These are phyloP conservation scores for Cyclotella choctawhatcheeana DNA, from an alignment of 108 stramenopile species.

Conservation along the genomic window DNA sequence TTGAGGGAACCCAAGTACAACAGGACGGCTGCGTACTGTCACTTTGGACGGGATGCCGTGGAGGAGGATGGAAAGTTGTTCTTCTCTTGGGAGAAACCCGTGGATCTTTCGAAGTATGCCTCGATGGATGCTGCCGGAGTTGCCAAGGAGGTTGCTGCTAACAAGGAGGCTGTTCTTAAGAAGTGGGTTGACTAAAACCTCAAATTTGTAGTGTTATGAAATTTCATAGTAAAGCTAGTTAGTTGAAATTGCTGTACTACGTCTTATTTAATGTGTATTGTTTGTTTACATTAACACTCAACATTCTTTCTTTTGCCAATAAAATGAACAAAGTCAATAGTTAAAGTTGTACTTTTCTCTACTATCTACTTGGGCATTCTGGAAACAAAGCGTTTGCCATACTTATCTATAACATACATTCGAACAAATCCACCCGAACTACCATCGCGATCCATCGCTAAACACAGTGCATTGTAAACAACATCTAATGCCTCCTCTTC, in stretches of 20 bases:
- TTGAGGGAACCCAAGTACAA: conserved; percentile 93
- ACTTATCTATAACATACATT: conserved; percentile 58
- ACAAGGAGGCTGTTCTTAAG: conserved; percentile 75
- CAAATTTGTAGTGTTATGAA: neutral
- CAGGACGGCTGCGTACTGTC: conserved; percentile 96
- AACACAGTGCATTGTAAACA: conserved; percentile 56
- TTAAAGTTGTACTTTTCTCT: too few relatives aligned
- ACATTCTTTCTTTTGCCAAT: neutral
- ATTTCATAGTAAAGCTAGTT: too few relatives aligned
- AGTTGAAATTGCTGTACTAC: too few relatives aligned
- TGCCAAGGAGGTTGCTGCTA: conserved; percentile 54
- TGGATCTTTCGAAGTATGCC: conserved; percentile 82
- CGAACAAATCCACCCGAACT: conserved; percentile 80
- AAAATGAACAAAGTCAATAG: too few relatives aligned
- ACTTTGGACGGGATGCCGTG: conserved; percentile 90
- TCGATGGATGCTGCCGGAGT: conserved; percentile 59
- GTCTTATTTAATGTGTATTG: too few relatives aligned
- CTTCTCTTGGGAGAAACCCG: conserved; percentile 95
- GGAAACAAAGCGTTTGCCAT: conserved; percentile 38
- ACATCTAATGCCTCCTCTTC: conserved; percentile 72
- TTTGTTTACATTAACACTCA: too few relatives aligned
- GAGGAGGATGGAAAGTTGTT: conserved; percentile 81
- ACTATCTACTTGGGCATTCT: conserved; percentile 24
- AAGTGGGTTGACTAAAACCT: conserved; percentile 83
- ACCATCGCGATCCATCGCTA: conserved; percentile 83